Base-by-base conservation (phyloP, 1,139 yeast species). In the Lodderomyces elongisporus region DNA sequence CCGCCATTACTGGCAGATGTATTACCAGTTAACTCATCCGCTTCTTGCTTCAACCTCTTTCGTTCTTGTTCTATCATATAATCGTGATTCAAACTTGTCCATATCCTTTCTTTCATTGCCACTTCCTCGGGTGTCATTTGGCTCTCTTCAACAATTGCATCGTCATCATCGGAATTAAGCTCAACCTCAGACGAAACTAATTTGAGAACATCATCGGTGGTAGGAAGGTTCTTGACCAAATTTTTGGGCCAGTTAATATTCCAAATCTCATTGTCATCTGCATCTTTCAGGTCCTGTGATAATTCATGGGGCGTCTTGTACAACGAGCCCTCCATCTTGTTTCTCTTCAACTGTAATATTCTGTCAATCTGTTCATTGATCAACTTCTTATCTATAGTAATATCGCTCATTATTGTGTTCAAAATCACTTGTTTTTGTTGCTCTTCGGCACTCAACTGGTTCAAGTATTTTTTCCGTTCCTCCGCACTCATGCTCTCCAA, bases 81-180 rank as follows among this genome's bases (percentile, higher is more conserved):
- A 22, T 89, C 97, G 39, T 84, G 85, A 56, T 91, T 87, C 35
- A 85, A 67, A 1, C 93, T 88, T 37, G 84, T 77, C 97, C 98
- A 91, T 4, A 88, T 75, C 40, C 81, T 69, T 44, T 85, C 88
- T 56, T 85, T 89, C 48, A 79, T 65, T 59, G 35, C 46, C 9
- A 77, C 70, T 44, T 91, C 96, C 30, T 77, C 83, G 32, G 74
- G 78, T 3, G 75, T 70, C 35, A 91, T 62, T 31, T 85, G 52
- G 28, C 79, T 66, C 0, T 62, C 58, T 3, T 75, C 77, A 8
- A 85, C 62, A 48, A 88, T 95, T 14, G 76, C 84, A 50, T 88
- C 96, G 45, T 85, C 95, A 9, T 85, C 94, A 22, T 77, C 79
- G 29, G 85, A 63, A 35, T 74, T 66, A 29, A 58, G 46, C 3